Evolutionary conservation across 352 stramenopile genomes (phyloP).

Genomic region (Halophytophthora polymorphica): DNA sequence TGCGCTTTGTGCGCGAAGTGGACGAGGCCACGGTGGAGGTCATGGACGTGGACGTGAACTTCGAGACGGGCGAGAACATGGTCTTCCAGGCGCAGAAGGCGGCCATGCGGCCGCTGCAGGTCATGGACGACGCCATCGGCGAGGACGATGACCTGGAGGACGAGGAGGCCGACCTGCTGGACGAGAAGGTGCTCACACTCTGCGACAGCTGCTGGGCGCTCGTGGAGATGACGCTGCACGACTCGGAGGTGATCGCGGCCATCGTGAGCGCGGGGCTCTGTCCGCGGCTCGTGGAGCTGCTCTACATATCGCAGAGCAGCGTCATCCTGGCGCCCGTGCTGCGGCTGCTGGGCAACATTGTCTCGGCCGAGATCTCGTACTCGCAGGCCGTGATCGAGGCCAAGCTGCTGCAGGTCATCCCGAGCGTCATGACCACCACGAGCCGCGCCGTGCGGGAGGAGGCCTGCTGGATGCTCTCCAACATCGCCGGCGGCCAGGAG

Average conservation of each 20-base stretch:
- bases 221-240: constrained; percentile 79
- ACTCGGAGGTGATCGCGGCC: constrained; percentile 53
- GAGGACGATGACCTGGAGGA: constrained; percentile 77
- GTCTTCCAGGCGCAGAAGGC: constrained; percentile 65
- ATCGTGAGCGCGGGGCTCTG: constrained; percentile 66
- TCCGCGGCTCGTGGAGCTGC: constrained; percentile 70
- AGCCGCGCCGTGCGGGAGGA: constrained; percentile 80
- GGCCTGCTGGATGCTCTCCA: constrained; percentile 86
- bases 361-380: constrained; percentile 73
- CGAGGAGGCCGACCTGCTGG: constrained; percentile 64
- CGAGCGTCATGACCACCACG: constrained; percentile 77
- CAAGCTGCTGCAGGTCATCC: constrained; percentile 75
- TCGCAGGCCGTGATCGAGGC: constrained; percentile 77
- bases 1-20: constrained; percentile 77
- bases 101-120: constrained; percentile 65
- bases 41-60: constrained; percentile 87
- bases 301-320: constrained; percentile 82
- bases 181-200: constrained; percentile 84
- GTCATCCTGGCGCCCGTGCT: constrained; percentile 80
- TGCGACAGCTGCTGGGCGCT: constrained; percentile 85
- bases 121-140: constrained; percentile 77
- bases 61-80: constrained; percentile 84
- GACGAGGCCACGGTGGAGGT: constrained; percentile 76
- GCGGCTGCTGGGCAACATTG: constrained; percentile 77
- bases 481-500: constrained; percentile 73